phyloP scores from a whole-genome alignment of 441 rosid genomes.

The Corymbia calophylla region DNA sequence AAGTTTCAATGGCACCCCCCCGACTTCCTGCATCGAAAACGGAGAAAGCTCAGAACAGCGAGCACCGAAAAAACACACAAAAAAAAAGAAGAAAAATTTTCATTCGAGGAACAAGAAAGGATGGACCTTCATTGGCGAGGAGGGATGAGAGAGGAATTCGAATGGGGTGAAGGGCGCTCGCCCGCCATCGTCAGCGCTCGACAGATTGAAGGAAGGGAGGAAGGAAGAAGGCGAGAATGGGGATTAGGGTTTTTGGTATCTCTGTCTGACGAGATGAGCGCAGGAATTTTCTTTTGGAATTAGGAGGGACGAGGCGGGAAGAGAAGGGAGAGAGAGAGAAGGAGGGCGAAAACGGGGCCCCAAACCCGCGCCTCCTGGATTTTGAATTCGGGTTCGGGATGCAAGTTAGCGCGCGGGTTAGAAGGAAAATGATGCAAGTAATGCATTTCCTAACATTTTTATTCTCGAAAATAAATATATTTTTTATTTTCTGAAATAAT shows the following conservation, averaged over 20 bases:
- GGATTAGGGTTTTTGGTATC: not conserved
- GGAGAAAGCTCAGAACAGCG: not conserved
- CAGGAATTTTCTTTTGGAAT: not conserved
- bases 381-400: not conserved
- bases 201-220: not conserved
- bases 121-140: not conserved
- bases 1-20: not conserved
- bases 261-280: not conserved
- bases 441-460: too few relatives aligned
- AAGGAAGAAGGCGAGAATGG: not conserved
- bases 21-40: not conserved
- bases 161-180: not conserved
- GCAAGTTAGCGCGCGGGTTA: not conserved
- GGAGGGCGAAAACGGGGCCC: not conserved
- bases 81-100: fast-evolving
- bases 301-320: not conserved
- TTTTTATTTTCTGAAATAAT: fast-evolving
- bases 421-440: too few relatives aligned
- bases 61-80: not conserved
- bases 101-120: not conserved
- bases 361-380: not conserved
- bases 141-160: not conserved
- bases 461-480: too few relatives aligned
- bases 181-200: not conserved
- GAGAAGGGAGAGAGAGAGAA: not conserved